phyloP scores from a whole-genome alignment of 345 rosid species.

The Clausena lansium region DNA sequence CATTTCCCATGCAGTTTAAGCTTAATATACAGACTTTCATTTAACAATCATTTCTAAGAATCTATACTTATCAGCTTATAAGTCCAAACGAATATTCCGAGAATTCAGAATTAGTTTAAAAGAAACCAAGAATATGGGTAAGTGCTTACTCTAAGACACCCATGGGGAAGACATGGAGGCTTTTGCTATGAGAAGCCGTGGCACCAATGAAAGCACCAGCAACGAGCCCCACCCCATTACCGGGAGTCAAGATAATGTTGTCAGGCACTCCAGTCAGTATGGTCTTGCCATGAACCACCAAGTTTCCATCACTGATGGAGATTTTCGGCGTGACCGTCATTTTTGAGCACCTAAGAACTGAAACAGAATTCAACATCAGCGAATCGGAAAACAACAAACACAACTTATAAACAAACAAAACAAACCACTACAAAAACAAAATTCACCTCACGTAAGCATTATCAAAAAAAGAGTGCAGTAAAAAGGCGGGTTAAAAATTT shows the following conservation, averaged over 20 bases:
- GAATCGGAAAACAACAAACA: not conserved
- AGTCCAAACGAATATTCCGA: not conserved
- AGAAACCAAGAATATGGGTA: not conserved
- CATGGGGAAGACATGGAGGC: constrained; percentile 90
- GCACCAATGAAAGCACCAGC: constrained; percentile 91
- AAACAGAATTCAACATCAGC: not conserved
- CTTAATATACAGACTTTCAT: not conserved
- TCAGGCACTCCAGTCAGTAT: constrained; percentile 83
- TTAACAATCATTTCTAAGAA: not conserved
- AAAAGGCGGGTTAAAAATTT: not conserved
- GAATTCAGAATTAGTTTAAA: not conserved
- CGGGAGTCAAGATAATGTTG: constrained; percentile 73
- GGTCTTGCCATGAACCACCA: constrained; percentile 93
- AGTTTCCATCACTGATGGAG: constrained; percentile 71
- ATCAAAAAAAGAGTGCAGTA: not conserved
- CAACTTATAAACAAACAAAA: not conserved
- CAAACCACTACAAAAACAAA: not conserved
- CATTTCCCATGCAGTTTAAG: not conserved
- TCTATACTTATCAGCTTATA: not conserved
- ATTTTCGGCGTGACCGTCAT: constrained; percentile 86
- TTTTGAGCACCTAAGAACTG: constrained; percentile 30
- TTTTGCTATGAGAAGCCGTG: constrained; percentile 66
- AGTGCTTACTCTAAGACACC: constrained; percentile 74
- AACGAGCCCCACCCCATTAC: constrained; percentile 55
- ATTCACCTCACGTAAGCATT: not conserved